These are phyloP conservation scores for Cucumis melo DNA, from an alignment of 306 rosid species.

Conservation along the genomic window DNA sequence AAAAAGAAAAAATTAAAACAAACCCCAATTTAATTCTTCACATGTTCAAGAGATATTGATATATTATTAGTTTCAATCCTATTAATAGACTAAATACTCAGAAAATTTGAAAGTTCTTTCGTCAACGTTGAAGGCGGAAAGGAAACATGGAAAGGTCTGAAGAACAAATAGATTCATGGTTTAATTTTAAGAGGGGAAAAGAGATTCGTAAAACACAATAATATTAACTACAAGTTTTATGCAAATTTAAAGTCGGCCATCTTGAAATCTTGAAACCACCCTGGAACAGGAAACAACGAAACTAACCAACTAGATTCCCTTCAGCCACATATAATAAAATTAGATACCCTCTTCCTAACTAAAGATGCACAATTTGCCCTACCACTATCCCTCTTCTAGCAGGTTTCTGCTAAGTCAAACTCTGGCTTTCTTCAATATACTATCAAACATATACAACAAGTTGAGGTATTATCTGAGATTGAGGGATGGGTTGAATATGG, in stretches of 20 bases:
- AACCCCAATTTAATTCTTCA: no score
- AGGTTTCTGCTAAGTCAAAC: conserved; percentile 38
- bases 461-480: conserved; percentile 16
- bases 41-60: background rate
- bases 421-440: conserved; percentile 35
- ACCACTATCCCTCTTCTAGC: conserved; percentile 31
- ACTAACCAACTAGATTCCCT: conserved; percentile 32
- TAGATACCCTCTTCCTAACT: conserved; percentile 37
- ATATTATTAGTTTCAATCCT: background rate
- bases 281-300: conserved; percentile 31
- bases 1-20: no score
- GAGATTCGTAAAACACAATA: background rate
- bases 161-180: background rate
- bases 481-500: conserved; percentile 13
- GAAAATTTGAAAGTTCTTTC: background rate
- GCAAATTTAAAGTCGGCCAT: conserved; percentile 35
- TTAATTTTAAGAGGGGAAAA: background rate
- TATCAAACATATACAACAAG: conserved; percentile 57
- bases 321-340: conserved; percentile 11
- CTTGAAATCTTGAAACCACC: conserved; percentile 47
- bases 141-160: background rate
- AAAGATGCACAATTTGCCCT: conserved; percentile 45
- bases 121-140: background rate
- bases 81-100: no score
- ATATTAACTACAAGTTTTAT: conserved; percentile 4